Evolutionary conservation across 495 filamentous ascomycete species (phyloP), one percentile per base, ranked within the genome.

Genomic region (Gamarada debralockiae): DNA sequence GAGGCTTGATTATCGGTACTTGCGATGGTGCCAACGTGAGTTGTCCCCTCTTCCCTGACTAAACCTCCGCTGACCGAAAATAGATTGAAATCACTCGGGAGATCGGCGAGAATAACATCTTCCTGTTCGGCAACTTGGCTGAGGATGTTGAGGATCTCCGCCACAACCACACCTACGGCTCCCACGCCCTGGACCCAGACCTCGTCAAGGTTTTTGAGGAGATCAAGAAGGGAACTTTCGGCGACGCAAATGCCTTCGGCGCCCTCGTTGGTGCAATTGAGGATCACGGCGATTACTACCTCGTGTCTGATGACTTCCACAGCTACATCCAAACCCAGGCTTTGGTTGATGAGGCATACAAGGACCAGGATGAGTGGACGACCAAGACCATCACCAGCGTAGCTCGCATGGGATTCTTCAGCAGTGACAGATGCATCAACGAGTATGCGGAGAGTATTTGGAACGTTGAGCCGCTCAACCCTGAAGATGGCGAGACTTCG

Each of bases 61-160:
- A 20, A 18, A 15, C 2, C 21, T 25, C 18, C 27, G 24, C 60
- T 63, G 45, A 63, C 40, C 3, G 21, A 23, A 8, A 22, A 21
- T 21, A 93, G 89, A 96, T 96, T 65, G 91, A 97, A 75, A 97
- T 98, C 65, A 97, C 93, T 4, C 91, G 95, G 50, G 95, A 98
- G 70, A 88, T 97, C 60, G 88, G 90, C 59, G 87, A 97, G 56
- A 80, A 86, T 60, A 97, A 97, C 73, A 97, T 97, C 69, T 98
- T 97, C 82, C 86, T 97, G 65, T 97, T 98, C 63, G 93, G 93
- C 39, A 93, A 91, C 65, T 81, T 98, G 6, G 89, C 93, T 55
- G 95, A 98, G 72, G 88, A 97, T 62, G 95, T 97, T 50, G 93
- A 97, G 61, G 91, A 97, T 24, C 85, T 98, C 38, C 95, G 93